phyloP scores from a whole-genome alignment of 306 rosid species.

The Glycyrrhiza uralensis region DNA sequence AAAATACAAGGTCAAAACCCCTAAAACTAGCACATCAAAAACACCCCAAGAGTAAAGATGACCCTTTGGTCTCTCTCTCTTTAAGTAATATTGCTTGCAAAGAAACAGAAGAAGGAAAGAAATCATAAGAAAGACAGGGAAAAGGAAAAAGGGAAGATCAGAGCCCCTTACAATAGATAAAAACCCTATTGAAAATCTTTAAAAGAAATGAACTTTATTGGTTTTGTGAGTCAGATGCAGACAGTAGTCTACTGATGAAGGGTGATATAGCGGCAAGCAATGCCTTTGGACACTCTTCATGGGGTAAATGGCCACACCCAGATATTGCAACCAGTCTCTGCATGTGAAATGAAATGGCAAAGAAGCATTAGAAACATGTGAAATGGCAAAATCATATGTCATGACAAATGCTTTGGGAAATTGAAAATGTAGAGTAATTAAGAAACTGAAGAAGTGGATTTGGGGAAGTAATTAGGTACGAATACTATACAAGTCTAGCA shows the following conservation, averaged over 20 bases:
- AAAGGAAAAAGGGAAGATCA: neutral
- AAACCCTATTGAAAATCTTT: constrained; percentile 35
- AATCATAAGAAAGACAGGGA: neutral
- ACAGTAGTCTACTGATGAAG: constrained; percentile 59
- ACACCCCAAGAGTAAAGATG: constrained; percentile 47
- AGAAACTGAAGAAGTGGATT: neutral
- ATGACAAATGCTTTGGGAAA: constrained; percentile 2
- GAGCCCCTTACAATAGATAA: constrained; percentile 22
- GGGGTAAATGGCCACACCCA: constrained; percentile 96
- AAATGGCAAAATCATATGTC: neutral
- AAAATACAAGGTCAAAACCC: constrained; percentile 41
- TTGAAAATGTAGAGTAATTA: neutral
- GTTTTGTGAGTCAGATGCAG: constrained; percentile 43
- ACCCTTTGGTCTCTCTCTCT: constrained; percentile 39
- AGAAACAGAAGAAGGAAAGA: neutral
- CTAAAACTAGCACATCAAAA: constrained; percentile 52
- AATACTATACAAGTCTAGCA: neutral
- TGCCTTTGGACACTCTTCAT: constrained; percentile 95
- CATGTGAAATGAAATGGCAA: constrained; percentile 20
- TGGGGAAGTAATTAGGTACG: neutral
- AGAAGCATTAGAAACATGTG: constrained; percentile 5
- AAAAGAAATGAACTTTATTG: constrained; percentile 35
- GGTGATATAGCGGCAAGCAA: constrained; percentile 81
- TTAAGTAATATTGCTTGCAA: constrained; percentile 26
- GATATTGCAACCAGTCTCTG: constrained; percentile 89